Percentiles rank a stretch among this genome's conserved stretches.
phyloP scores from a whole-genome alignment of 2,329 filamentous ascomycete genomes.

The Fusarium solani-melongenae region DNA sequence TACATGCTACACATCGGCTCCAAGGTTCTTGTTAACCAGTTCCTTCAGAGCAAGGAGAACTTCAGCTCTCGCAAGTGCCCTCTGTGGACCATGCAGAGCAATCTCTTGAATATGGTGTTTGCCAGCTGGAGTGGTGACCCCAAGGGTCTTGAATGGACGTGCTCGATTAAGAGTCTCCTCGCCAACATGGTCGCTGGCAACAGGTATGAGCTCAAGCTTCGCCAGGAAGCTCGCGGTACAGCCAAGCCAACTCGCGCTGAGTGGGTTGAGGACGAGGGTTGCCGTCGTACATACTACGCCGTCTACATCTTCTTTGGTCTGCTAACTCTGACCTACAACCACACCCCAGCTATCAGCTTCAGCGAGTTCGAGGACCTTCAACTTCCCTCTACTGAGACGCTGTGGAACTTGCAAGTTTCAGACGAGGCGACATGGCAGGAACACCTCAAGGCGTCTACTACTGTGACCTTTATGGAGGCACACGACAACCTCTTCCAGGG shows the following conservation, averaged over 20 bases:
- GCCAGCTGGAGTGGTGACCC: conserved; percentile 99
- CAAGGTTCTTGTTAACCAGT: conserved; percentile 96
- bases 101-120: conserved; percentile 97
- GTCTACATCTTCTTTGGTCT: conserved; percentile 99
- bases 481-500: conserved; percentile 97
- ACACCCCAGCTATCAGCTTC: conserved; percentile 97
- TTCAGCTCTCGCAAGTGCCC: conserved; percentile 98
- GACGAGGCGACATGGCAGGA: conserved; percentile 90
- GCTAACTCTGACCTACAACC: conserved; percentile 94
- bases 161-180: conserved; percentile 96
- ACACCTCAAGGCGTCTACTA: conserved; percentile 74
- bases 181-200: conserved; percentile 99
- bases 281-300: conserved; percentile 95
- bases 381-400: conserved; percentile 89
- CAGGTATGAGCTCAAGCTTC: conserved; percentile 93
- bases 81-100: conserved; percentile 98
- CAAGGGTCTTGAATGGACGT: conserved; percentile 98
- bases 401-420: conserved; percentile 87
- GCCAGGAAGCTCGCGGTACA: conserved; percentile 86
- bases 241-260: conserved; percentile 82
- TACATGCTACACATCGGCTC: conserved; percentile 98
- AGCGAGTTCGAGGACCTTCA: conserved; percentile 96
- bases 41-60: conserved; percentile 97
- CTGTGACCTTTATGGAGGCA: conserved; percentile 90
- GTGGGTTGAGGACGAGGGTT: conserved; percentile 97